A percentile compares a stretch with the other conserved stretches of the same genome.
These are phyloP conservation scores for Ustilago nuda DNA, from an alignment of 1,284 basidiomycete genomes.

Conservation along the genomic window DNA sequence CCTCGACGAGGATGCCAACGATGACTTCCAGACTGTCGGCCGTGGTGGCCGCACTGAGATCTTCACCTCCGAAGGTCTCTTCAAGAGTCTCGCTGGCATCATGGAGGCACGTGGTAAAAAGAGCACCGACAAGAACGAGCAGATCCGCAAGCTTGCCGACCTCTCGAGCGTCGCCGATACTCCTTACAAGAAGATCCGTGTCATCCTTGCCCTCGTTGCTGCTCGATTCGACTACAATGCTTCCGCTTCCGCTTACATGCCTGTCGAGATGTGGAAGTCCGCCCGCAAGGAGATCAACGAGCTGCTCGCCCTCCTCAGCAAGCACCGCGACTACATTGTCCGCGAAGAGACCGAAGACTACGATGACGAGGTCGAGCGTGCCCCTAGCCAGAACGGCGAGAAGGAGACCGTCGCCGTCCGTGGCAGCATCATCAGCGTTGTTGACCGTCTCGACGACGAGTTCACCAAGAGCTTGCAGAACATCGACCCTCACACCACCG, in stretches of 20 bases:
- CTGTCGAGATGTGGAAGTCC: constrained; percentile 88
- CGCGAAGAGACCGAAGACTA: constrained; percentile 88
- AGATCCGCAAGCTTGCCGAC: constrained; percentile 89
- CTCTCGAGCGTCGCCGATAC: constrained; percentile 84
- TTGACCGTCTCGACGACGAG: constrained; percentile 97
- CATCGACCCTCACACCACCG: constrained; percentile 97
- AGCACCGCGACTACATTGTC: constrained; percentile 81
- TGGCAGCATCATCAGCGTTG: constrained; percentile 73
- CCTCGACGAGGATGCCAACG: constrained; percentile 72
- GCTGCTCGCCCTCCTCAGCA: constrained; percentile 81
- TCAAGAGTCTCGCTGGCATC: constrained; percentile 90
- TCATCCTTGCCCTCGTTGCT: constrained; percentile 91
- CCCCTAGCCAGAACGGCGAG: constrained; percentile 74
- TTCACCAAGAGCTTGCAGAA: constrained; percentile 98
- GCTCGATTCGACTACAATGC: constrained; percentile 98
- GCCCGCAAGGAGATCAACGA: constrained; percentile 90
- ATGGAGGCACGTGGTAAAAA: constrained; percentile 97
- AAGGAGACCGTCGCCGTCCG: constrained; percentile 63
- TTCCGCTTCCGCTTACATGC: constrained; percentile 86
- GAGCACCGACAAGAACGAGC: constrained; percentile 94
- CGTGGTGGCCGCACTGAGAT: constrained; percentile 87
- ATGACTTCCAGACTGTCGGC: constrained; percentile 91
- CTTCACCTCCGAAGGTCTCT: constrained; percentile 88
- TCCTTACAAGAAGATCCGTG: constrained; percentile 91
- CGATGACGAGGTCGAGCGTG: constrained; percentile 88